Percentiles rank a stretch among this genome's conserved stretches.
Conservation (phyloP, 768 basidiomycete genomes). For the Termitomyces sp. region DNA sequence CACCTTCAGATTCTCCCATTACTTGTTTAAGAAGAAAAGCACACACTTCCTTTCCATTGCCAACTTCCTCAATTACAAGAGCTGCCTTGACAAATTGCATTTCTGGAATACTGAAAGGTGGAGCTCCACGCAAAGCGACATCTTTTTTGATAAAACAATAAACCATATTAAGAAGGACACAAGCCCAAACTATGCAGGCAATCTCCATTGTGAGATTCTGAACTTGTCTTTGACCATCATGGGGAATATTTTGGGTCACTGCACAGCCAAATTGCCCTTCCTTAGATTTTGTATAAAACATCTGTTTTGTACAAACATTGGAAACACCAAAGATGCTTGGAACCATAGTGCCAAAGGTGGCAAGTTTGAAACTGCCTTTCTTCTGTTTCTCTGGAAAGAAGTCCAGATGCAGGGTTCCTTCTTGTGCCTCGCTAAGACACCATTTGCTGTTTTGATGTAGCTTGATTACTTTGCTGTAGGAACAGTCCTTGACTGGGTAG, state of each 20-base stretch:
- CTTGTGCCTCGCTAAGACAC: background rate
- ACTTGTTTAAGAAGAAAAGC: slow-evolving; percentile 19
- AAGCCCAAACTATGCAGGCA: slow-evolving; percentile 19
- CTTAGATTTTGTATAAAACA: slow-evolving; percentile 4
- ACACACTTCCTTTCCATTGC: background rate
- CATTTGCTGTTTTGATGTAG: background rate
- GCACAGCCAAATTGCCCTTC: background rate
- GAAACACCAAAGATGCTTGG: background rate
- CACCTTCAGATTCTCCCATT: slow-evolving; percentile 7
- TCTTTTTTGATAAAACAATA: slow-evolving; percentile 10
- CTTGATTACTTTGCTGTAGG: background rate
- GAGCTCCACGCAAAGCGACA: background rate
- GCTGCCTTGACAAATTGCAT: slow-evolving; percentile 15
- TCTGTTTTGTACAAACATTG: slow-evolving; percentile 13
- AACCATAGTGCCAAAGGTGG: slow-evolving; percentile 1
- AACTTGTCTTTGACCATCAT: slow-evolving; percentile 13
- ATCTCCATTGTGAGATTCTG: slow-evolving; percentile 17
- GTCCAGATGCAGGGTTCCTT: background rate
- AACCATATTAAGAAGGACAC: slow-evolving; percentile 15
- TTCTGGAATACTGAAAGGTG: slow-evolving; percentile 12
- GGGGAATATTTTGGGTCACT: slow-evolving; percentile 5
- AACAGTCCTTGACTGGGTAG: background rate
- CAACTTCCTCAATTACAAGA: slow-evolving; percentile 4
- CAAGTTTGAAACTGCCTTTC: slow-evolving; percentile 7
- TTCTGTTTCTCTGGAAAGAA: slow-evolving; percentile 1